Evolutionary conservation across 371 early-diverging fungal species (phyloP), one percentile per base, ranked within the genome.

Genomic region (Zychaea mexicana): DNA sequence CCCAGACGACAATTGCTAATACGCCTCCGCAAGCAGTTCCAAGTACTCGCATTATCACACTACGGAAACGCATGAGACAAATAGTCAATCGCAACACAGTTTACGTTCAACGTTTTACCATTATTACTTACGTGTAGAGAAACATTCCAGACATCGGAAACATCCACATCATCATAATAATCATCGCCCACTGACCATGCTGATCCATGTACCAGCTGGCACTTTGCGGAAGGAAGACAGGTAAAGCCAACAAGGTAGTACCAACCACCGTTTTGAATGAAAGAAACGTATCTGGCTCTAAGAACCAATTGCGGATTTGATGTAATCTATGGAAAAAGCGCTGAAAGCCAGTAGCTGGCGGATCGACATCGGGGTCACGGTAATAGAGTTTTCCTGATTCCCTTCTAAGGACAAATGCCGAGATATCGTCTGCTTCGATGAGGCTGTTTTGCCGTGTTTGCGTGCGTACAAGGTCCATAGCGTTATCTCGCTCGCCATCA

Each of bases 181-280:
- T 75, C 61, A 74, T 66, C 2, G 75, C 73, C 80, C 80, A 79
- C 59, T 79, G 80, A 2, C 80, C 80, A 60, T 71, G 60, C 75
- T 77, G 74, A 1, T 62, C 55, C 26, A 60, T 57, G 53, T 72
- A 78, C 79, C 79, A 78, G 0, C 13, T 56, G 5, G 66, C 70
- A 49, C 71, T 67, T 15, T 69, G 54, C 5, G 70, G 52, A 9
- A 69, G 55, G 52, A 53, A 80, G 1, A 71, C 71, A 0, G 81
- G 81, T n/a, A 80, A 64, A 0, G 76, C 77, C 22, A 77, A 17
- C 49, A 80, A 49, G 3, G 73, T 73, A 0, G 73, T 69, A 17
- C 77, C 81, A 1, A 70, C 57, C 10, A 76, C 73, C 1, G 77
- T 70, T 27, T 80, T 80, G 33, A 80, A 65, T 0, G 77, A 71